Percentiles rank a stretch among this genome's conserved stretches.
Conservation (phyloP, 2,329 filamentous ascomycete genomes). For the Ascochyta koolunga region DNA sequence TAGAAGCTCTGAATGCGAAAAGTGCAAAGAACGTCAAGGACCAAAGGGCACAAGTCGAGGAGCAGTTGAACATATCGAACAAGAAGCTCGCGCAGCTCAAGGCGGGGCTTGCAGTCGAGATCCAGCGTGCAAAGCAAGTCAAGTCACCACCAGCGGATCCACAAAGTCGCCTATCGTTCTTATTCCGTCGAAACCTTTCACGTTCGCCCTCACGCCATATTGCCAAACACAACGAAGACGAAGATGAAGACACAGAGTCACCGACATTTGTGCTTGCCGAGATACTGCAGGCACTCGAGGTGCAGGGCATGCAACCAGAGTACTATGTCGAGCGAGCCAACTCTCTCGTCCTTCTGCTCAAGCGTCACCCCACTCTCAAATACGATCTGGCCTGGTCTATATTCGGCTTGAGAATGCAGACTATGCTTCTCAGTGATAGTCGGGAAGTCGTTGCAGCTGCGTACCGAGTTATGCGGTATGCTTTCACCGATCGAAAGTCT, state of each 20-base stretch:
- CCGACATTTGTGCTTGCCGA: constrained; percentile 91
- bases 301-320: constrained; percentile 85
- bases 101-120: constrained; percentile 64
- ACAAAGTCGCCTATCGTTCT: constrained; percentile 60
- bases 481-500: constrained; percentile 89
- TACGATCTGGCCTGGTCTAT: constrained; percentile 96
- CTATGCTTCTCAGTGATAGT: constrained; percentile 94
- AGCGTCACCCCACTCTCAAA: constrained; percentile 87
- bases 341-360: constrained; percentile 93
- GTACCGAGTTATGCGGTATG: constrained; percentile 91
- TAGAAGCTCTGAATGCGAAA: constrained; percentile 92
- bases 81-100: constrained; percentile 67
- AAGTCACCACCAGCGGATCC: constrained; percentile 54
- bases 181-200: constrained; percentile 63
- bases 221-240: constrained; percentile 63
- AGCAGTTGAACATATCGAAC: constrained; percentile 89
- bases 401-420: constrained; percentile 91
- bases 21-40: constrained; percentile 93
- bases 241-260: constrained; percentile 74
- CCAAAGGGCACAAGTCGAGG: constrained; percentile 64
- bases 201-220: constrained; percentile 58
- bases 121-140: constrained; percentile 63
- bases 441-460: constrained; percentile 94
- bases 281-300: constrained; percentile 85
- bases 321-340: constrained; percentile 96